A percentile compares a stretch with the other conserved stretches of the same genome.
Evolutionary conservation across 1,139 yeast genomes (phyloP).

Genomic region (Suhomyces bolitotheri): DNA sequence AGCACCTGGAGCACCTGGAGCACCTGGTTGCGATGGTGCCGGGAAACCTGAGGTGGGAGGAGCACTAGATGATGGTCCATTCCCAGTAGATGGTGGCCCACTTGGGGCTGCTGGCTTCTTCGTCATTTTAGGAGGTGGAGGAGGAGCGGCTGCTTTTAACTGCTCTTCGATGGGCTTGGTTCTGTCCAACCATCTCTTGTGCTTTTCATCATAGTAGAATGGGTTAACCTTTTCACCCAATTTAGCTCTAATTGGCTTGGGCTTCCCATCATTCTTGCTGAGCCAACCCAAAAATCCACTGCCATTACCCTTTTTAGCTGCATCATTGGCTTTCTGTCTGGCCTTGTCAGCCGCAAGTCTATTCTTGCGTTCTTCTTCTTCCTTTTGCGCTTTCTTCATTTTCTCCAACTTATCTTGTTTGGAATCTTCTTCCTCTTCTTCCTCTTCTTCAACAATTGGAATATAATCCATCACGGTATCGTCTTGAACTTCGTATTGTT

Average conservation of each 20-base stretch:
- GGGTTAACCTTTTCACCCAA: slow-evolving; percentile 63
- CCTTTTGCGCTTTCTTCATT: slow-evolving; percentile 15
- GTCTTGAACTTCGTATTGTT: slow-evolving; percentile 49
- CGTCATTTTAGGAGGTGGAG: slow-evolving; percentile 70
- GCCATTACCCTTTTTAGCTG: slow-evolving; percentile 8
- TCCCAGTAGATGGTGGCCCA: slow-evolving; percentile 27
- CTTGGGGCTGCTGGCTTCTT: slow-evolving; percentile 18
- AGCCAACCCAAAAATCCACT: slow-evolving; percentile 54
- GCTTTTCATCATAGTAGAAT: slow-evolving; percentile 78
- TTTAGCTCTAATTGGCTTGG: slow-evolving; percentile 80
- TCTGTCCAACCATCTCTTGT: slow-evolving; percentile 84
- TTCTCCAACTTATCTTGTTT: slow-evolving; percentile 14
- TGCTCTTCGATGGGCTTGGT: slow-evolving; percentile 72
- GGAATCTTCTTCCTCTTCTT: slow-evolving; percentile 38
- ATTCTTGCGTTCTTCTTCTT: slow-evolving; percentile 18
- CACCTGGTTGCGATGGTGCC: slow-evolving; percentile 3
- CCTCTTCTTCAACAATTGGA: slow-evolving; percentile 48
- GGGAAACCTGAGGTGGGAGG: background rate
- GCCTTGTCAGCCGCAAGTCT: slow-evolving; percentile 19
- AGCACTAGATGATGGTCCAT: slow-evolving; percentile 25
- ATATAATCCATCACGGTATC: slow-evolving; percentile 49
- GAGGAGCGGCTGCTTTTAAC: slow-evolving; percentile 57
- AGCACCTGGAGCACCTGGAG: slow-evolving; percentile 8
- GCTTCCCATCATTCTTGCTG: slow-evolving; percentile 54
- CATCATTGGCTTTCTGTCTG: slow-evolving; percentile 15